Base-by-base conservation (phyloP, 495 filamentous ascomycete species). In the Chaetomium cochliodes region DNA sequence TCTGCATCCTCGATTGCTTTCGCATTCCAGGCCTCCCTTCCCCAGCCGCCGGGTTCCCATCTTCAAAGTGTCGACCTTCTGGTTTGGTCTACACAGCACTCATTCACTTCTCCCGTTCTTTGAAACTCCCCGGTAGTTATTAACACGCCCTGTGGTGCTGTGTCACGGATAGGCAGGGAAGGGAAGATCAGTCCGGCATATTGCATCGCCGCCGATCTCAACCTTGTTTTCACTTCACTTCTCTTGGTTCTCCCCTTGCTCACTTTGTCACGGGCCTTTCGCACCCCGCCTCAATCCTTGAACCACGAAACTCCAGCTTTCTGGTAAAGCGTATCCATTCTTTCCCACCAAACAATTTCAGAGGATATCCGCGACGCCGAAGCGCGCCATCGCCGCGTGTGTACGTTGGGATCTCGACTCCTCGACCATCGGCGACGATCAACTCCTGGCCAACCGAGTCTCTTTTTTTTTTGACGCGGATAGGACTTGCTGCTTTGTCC, bases 401-500 rank as follows among this genome's bases (percentile, higher is more conserved):
- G 33, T 12, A 12, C 33, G 33, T 12, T 37, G 33, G 33, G 33
- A 37, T 37, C 9, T 37, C 33, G 33, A 12, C 33, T 37, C 30
- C 30, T 33, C 3, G 30, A 33, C 30, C 30, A 33, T 3, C 30
- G 7, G 30, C 30, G 30, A 7, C 30, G 30, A 33, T 33, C 30
- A 33, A 33, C 30, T 33, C 9, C 33, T 37, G 33, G 8, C 6
- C 33, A 12, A 1, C 33, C 33, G 33, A 37, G 9, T 6, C 9
- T 30, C 6, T 30, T 37, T 30, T 30, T 37, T 7, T 5, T 37
- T 37, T 37, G 33, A 37, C 5, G 5, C 33, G 33, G 33, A 37
- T 12, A 37, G n/a, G 51, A 16, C 63, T 25, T 51, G 23, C 30
- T 50, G 37, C 54, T 67, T 70, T 60, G 50, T 64, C 41, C 37